Evolutionary conservation across 352 stramenopile species (phyloP).

Genomic region (Phytophthora idaei): DNA sequence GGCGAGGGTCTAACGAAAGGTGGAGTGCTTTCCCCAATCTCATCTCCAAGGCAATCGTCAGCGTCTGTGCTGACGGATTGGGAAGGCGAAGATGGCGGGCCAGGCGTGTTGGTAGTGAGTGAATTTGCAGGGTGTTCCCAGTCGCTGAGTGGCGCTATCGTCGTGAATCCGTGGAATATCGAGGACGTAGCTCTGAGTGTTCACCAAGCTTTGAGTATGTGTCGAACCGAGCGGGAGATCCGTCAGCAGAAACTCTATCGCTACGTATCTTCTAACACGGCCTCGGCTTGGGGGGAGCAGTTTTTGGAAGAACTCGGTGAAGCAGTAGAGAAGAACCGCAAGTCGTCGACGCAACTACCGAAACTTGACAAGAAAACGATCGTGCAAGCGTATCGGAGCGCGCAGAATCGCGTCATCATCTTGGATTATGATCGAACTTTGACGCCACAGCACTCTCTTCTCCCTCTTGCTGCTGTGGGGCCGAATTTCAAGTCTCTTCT

Average conservation of each 20-base stretch:
- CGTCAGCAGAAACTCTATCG: slow-evolving; percentile 90
- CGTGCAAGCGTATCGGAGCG: slow-evolving; percentile 63
- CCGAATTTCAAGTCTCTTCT: slow-evolving; percentile 80
- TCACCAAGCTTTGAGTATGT: slow-evolving; percentile 86
- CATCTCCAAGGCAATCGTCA: slow-evolving; percentile 37
- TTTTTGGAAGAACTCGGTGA: slow-evolving; percentile 78
- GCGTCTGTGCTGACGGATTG: slow-evolving; percentile 64
- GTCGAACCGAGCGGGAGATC: slow-evolving; percentile 83
- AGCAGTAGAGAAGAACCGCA: slow-evolving; percentile 65
- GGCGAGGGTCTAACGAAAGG: slow-evolving; percentile 6
- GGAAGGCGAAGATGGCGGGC: slow-evolving; percentile 81
- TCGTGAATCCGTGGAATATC: slow-evolving; percentile 90
- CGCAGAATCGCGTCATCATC: slow-evolving; percentile 87
- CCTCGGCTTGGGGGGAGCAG: slow-evolving; percentile 79
- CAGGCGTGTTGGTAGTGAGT: slow-evolving; percentile 86
- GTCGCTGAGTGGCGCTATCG: slow-evolving; percentile 84
- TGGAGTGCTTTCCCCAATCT: slow-evolving; percentile 27
- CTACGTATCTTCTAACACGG: slow-evolving; percentile 89
- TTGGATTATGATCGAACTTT: slow-evolving; percentile 90
- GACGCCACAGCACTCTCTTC: slow-evolving; percentile 72
- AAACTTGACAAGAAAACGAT: slow-evolving; percentile 68
- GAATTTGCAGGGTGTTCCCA: slow-evolving; percentile 91
- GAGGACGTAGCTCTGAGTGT: slow-evolving; percentile 85
- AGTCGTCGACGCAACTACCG: slow-evolving; percentile 53
- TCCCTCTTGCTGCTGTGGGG: slow-evolving; percentile 78